A percentile compares a stretch with the other conserved stretches of the same genome.
These are phyloP conservation scores for Coemansia sp. DNA, from an alignment of 192 early-diverging fungal genomes.

Conservation along the genomic window DNA sequence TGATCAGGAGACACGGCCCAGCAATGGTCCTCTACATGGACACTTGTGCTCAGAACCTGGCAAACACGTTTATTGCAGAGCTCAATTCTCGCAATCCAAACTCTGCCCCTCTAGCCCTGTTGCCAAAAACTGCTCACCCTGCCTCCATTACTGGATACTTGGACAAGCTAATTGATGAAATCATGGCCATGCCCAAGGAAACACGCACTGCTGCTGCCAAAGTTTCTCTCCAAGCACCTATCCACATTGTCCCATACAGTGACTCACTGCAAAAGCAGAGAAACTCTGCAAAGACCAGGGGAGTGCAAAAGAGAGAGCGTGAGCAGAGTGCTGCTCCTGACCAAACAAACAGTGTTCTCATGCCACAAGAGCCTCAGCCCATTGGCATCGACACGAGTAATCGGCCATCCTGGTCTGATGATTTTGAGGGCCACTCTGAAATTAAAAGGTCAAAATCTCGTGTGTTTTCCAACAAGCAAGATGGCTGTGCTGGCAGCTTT, in stretches of 20 bases:
- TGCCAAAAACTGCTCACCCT: not conserved
- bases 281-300: not conserved
- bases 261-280: not conserved
- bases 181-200: constrained; percentile 18
- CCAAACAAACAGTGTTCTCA: not conserved
- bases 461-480: constrained; percentile 8
- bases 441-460: constrained; percentile 26
- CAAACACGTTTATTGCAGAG: constrained; percentile 22
- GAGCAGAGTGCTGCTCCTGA: constrained; percentile 2
- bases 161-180: constrained; percentile 19
- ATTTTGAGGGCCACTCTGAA: not conserved
- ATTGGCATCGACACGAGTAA: not conserved
- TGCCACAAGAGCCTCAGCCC: not conserved
- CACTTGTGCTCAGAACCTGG: constrained; percentile 25
- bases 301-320: constrained; percentile 5
- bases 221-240: not conserved
- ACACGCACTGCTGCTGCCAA: not conserved
- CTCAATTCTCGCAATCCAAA: not conserved
- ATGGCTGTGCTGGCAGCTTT: not conserved
- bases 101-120: not conserved
- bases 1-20: constrained; percentile 33
- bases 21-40: constrained; percentile 40
- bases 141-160: not conserved
- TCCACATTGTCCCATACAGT: not conserved
- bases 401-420: not conserved